phyloP scores from a whole-genome alignment of 352 stramenopile species.

The Peronospora destructor region DNA sequence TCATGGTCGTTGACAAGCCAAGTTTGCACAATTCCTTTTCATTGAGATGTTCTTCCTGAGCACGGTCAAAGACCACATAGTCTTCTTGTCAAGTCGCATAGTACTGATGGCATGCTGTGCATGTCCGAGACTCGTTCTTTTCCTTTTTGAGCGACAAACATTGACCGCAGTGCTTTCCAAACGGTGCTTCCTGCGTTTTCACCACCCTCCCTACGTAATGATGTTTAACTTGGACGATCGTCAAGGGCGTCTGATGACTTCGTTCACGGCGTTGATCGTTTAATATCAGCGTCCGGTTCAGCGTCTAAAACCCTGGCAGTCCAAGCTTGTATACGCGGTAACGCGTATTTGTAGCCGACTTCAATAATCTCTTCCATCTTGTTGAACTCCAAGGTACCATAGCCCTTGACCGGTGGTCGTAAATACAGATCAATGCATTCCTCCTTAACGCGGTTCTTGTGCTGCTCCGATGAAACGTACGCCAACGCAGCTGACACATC shows the following conservation, averaged over 20 bases:
- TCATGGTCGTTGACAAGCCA: too few species aligned
- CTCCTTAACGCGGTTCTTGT: constrained; percentile 80
- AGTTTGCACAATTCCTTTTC: too few species aligned
- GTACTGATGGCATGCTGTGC: too few species aligned
- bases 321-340: constrained; percentile 64
- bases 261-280: constrained; percentile 17
- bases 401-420: constrained; percentile 82
- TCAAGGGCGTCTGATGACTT: constrained; percentile 1
- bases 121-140: too few species aligned
- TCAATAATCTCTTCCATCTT: constrained; percentile 89
- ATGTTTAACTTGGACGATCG: constrained; percentile 16
- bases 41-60: too few species aligned
- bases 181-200: too few species aligned
- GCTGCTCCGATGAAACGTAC: constrained; percentile 87
- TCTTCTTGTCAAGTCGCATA: too few species aligned
- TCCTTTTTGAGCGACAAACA: too few species aligned
- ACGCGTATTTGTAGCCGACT: constrained; percentile 75
- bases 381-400: constrained; percentile 89
- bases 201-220: constrained; percentile 2
- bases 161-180: too few species aligned
- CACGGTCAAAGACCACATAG: too few species aligned
- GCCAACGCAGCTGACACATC: constrained; percentile 83
- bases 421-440: constrained; percentile 86
- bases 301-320: constrained; percentile 40
- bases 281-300: constrained; percentile 62